Percentiles rank a stretch among this genome's conserved stretches.
Evolutionary conservation across 306 rosid species (phyloP).

Genomic region (Boehmeria nivea): DNA sequence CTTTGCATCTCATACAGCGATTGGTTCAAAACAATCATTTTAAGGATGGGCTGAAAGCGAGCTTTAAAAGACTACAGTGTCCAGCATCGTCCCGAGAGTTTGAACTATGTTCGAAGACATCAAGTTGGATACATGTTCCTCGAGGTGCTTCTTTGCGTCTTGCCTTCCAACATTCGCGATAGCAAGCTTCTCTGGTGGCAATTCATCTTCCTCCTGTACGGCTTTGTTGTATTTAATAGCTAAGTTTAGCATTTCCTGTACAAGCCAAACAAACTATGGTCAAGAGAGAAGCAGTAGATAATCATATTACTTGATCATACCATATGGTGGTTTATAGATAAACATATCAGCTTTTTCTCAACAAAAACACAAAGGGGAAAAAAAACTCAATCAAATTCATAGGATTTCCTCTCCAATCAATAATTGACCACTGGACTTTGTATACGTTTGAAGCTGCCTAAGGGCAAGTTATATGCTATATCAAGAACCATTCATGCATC

Average conservation of each 20-base stretch:
- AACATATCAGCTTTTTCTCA: too few species aligned
- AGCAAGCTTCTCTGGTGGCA: constrained; percentile 84
- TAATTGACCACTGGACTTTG: too few species aligned
- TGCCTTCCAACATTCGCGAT: constrained; percentile 93
- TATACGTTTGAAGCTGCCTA: too few species aligned
- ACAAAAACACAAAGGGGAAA: background rate
- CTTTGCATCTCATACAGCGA: background rate
- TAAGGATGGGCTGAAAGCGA: background rate
- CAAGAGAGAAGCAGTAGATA: background rate
- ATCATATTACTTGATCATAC: background rate
- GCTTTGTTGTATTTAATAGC: constrained; percentile 86
- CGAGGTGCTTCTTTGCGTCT: constrained; percentile 95
- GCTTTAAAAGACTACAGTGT: constrained; percentile 77
- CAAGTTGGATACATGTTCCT: constrained; percentile 87
- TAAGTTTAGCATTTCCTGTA: constrained; percentile 77
- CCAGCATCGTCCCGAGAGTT: constrained; percentile 91
- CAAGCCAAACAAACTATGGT: constrained; percentile 8
- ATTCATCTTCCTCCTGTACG: constrained; percentile 93
- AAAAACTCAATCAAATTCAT: too few species aligned
- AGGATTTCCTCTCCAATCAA: too few species aligned
- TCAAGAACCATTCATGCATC: too few species aligned
- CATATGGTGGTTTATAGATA: too few species aligned
- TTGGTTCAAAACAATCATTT: background rate
- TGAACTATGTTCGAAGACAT: constrained; percentile 94
- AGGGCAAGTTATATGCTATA: too few species aligned